Conservation (phyloP, 2,329 filamentous ascomycete species). For the Apiospora rasikravindrae region DNA sequence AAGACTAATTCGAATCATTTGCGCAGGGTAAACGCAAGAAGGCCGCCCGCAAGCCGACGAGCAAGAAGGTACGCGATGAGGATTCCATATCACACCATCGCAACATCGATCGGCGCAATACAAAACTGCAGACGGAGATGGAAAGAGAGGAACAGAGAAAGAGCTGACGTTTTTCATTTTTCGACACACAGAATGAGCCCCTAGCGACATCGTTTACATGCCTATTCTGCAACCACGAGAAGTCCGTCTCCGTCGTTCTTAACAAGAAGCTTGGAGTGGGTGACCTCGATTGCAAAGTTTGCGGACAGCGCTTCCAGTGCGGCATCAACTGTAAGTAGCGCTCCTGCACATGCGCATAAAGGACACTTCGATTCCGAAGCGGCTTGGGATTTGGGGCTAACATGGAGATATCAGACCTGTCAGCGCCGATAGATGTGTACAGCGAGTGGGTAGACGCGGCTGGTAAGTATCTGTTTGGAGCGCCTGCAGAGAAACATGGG, state of each 20-base stretch:
- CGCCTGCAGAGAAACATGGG: conserved; percentile 21
- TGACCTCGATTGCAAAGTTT: conserved; percentile 86
- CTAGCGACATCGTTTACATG: conserved; percentile 89
- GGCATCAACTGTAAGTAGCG: conserved; percentile 79
- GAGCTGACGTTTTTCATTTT: not conserved
- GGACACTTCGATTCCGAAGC: not conserved
- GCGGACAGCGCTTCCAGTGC: conserved; percentile 91
- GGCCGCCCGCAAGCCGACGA: conserved; percentile 77
- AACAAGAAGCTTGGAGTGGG: conserved; percentile 93
- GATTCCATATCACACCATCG: not conserved
- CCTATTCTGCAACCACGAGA: conserved; percentile 98
- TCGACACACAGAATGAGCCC: conserved; percentile 63
- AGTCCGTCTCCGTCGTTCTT: conserved; percentile 86
- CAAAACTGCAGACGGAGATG: not conserved
- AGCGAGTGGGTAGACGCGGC: conserved; percentile 96
- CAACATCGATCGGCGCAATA: not conserved
- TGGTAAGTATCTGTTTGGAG: conserved; percentile 46
- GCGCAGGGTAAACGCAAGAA: conserved; percentile 89
- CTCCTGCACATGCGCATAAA: not conserved
- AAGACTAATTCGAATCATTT: conserved; percentile 1
- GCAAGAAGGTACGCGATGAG: conserved; percentile 70
- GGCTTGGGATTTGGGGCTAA: not conserved
- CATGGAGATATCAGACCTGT: conserved; percentile 68
- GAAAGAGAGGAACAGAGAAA: not conserved
- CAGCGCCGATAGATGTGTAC: conserved; percentile 92